Evolutionary conservation across 345 rosid genomes (phyloP).

Genomic region (Anacardium occidentale): DNA sequence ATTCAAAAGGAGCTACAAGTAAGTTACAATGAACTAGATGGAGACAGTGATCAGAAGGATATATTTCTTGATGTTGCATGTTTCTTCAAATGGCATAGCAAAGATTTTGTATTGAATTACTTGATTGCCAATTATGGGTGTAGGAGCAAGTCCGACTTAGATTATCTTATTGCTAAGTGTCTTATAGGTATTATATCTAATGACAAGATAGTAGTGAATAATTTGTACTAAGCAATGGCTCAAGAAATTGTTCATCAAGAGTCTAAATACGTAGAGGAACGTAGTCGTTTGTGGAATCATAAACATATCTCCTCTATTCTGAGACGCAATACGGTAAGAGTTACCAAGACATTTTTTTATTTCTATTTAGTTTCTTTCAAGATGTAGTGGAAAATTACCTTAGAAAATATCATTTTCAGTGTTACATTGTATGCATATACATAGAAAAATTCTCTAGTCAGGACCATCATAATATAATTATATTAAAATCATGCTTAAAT

Average conservation of each 20-base stretch:
- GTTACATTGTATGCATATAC: too few relatives aligned
- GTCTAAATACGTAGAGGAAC: constrained; percentile 11
- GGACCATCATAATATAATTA: too few relatives aligned
- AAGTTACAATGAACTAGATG: background rate
- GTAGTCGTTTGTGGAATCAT: constrained; percentile 10
- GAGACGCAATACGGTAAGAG: background rate
- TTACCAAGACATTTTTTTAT: too few relatives aligned
- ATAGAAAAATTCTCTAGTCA: background rate
- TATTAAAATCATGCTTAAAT: too few relatives aligned
- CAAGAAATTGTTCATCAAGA: constrained; percentile 28
- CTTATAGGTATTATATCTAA: too few relatives aligned
- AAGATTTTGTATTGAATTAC: constrained; percentile 18
- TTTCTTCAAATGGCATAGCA: constrained; percentile 16
- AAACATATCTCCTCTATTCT: constrained; percentile 25
- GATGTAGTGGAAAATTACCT: too few relatives aligned
- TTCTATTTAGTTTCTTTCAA: too few relatives aligned
- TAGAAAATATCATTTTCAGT: too few relatives aligned
- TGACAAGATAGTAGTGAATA: too few relatives aligned
- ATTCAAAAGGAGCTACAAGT: background rate
- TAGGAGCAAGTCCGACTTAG: too few relatives aligned
- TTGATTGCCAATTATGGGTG: constrained; percentile 13
- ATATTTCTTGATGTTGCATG: constrained; percentile 28
- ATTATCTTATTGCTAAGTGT: too few relatives aligned
- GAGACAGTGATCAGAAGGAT: constrained; percentile 12
- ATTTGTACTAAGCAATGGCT: constrained; percentile 22